Evolutionary conservation across 169 alveolate genomes (phyloP), one percentile per base, ranked within the genome.

Genomic region (Plasmodium berghei): DNA sequence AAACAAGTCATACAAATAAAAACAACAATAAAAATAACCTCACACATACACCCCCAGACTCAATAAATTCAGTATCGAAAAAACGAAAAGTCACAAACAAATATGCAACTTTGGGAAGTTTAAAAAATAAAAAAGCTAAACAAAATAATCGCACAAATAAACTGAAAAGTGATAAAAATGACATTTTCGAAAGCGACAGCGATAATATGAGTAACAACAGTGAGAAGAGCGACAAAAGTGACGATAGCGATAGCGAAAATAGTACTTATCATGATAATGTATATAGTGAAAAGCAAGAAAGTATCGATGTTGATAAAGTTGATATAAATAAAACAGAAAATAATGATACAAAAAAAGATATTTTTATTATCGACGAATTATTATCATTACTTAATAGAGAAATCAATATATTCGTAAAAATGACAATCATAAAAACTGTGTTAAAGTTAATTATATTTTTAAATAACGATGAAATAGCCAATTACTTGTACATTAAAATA

Each of bases 311-410:
- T 16, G 22, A 22, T 49, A 9, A 46, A 16, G 9, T 16, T n/a
- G 46, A 22, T 16, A n/a, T 14, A 63, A 61, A 34, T 12, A 16
- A 46, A 48, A 52, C 16, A 5, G 75, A 42, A 64, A 24, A 63
- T 9, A 46, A 62, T 46, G 20, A 45, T 14, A 16, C 48, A 4
- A 58, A 54, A 22, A 62, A 67, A 48, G 70, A 83, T 54, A 54
- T 83, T 67, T 83, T 59, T 71, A 83, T 83, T 46, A 83, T 83
- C 34, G 85, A 83, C 40, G 67, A 83, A 40, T 62, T 83, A 59
- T 69, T 83, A 67, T 67, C 62, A 18, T 22, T 55, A 48, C 90
- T 83, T 28, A 54, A 54, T 26, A 49, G 42, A 67, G 83, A 66
- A 9, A 61, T 83, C 14, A 72, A 67, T 10, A 18, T 22, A 16